Conservation (phyloP, 1,284 basidiomycete genomes). For the Boletus semigastroideus region DNA sequence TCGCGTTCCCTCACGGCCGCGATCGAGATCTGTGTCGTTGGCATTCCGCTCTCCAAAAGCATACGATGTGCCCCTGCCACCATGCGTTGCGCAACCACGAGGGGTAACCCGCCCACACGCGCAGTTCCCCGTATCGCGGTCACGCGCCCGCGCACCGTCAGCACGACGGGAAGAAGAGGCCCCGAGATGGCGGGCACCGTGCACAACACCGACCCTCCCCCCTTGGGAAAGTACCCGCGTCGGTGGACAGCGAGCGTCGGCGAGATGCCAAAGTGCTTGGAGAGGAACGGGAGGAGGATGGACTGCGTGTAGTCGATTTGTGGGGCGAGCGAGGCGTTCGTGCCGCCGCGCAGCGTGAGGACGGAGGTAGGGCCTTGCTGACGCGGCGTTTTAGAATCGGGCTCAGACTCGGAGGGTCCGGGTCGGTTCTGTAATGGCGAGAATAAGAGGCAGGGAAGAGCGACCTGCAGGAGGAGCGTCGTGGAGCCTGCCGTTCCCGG, state of each 20-base stretch:
- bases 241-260: conserved; percentile 46
- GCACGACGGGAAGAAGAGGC: conserved; percentile 46
- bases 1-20: conserved; percentile 45
- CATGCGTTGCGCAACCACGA: conserved; percentile 52
- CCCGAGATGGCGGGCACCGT: conserved; percentile 40
- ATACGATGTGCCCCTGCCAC: conserved; percentile 45
- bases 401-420: not conserved
- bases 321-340: conserved; percentile 65
- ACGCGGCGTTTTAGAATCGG: not conserved
- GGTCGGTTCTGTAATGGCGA: conserved; percentile 25
- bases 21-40: conserved; percentile 38
- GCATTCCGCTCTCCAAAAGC: conserved; percentile 36
- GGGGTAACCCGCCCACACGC: conserved; percentile 61
- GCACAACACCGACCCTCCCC: conserved; percentile 60
- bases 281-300: conserved; percentile 65
- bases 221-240: conserved; percentile 69
- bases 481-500: conserved; percentile 68
- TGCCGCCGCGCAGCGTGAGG: conserved; percentile 62
- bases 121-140: conserved; percentile 52
- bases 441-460: conserved; percentile 67
- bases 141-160: conserved; percentile 56
- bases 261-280: conserved; percentile 49
- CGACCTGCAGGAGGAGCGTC: conserved; percentile 67
- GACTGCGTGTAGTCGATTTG: conserved; percentile 68
- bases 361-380: conserved; percentile 32